Conservation (phyloP, 2,329 filamentous ascomycete species). For the Lachnellula arida region DNA sequence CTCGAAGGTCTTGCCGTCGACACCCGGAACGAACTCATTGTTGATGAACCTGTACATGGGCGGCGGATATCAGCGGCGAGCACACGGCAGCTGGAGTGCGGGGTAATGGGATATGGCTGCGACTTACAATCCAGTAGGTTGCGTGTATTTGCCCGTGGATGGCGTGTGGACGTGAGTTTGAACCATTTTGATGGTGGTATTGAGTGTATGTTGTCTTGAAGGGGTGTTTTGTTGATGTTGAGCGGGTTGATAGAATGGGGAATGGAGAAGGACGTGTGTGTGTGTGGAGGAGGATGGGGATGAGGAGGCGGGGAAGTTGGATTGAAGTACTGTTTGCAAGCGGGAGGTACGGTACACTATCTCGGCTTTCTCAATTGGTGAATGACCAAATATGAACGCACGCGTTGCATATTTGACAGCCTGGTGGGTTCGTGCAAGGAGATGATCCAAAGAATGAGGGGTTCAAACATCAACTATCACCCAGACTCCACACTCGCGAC, state of each 20-base stretch:
- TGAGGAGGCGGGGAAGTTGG: slow-evolving; percentile 5
- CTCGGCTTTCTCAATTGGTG: neutral
- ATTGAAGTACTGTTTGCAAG: slow-evolving; percentile 1
- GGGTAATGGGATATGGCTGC: slow-evolving; percentile 8
- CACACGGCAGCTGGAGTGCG: slow-evolving; percentile 6
- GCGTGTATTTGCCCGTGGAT: slow-evolving; percentile 31
- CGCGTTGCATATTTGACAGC: neutral
- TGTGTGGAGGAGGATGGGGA: slow-evolving; percentile 1
- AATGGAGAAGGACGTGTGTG: neutral
- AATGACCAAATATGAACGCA: neutral
- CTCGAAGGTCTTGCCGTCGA: slow-evolving; percentile 87
- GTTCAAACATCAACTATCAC: neutral
- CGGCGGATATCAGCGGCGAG: neutral
- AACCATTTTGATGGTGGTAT: slow-evolving; percentile 21
- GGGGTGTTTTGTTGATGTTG: neutral
- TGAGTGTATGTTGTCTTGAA: neutral
- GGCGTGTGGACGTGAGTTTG: slow-evolving; percentile 28
- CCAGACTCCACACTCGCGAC: neutral
- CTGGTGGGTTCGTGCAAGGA: neutral
- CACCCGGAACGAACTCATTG: slow-evolving; percentile 80
- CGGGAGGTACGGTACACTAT: neutral
- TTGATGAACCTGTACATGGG: slow-evolving; percentile 62
- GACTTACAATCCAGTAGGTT: slow-evolving; percentile 40
- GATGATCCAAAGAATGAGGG: neutral
- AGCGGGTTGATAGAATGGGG: neutral